Percentiles rank a stretch among this genome's conserved stretches.
Evolutionary conservation across 768 basidiomycete genomes (phyloP).

Genomic region (Mycena polygramma): DNA sequence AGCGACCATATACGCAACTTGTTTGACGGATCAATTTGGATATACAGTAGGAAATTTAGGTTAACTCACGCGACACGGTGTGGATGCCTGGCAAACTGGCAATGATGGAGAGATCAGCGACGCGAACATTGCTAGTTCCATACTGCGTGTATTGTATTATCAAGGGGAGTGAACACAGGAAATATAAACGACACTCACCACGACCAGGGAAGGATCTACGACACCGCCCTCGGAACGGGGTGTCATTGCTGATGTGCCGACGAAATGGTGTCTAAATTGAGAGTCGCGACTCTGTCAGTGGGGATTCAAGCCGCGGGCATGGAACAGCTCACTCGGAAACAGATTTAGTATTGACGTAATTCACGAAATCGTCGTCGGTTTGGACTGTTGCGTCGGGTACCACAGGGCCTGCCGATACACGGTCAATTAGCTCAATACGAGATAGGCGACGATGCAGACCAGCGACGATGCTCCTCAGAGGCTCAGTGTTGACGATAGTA

Average conservation of each 20-base stretch:
- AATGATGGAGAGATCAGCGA: constrained; percentile 54
- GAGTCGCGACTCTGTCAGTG: no score
- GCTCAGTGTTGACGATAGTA: constrained; percentile 29
- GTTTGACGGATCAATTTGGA: not conserved
- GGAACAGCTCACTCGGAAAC: constrained; percentile 18
- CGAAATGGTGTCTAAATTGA: constrained; percentile 28
- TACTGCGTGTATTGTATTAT: constrained; percentile 37
- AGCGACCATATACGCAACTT: constrained; percentile 30
- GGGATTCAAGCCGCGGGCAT: no score
- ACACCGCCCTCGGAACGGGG: constrained; percentile 29
- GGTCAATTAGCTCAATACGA: no score
- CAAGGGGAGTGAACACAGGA: not conserved
- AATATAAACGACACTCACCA: constrained; percentile 12
- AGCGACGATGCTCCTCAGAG: constrained; percentile 30
- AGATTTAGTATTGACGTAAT: constrained; percentile 28
- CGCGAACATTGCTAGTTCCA: constrained; percentile 56
- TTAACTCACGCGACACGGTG: constrained; percentile 35
- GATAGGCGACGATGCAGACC: not conserved
- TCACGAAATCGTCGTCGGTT: constrained; percentile 27
- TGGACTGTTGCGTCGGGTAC: constrained; percentile 25
- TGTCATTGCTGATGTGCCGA: constrained; percentile 29
- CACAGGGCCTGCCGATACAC: constrained; percentile 4
- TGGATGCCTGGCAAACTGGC: constrained; percentile 49
- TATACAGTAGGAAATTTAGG: not conserved
- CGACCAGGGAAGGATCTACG: constrained; percentile 30